phyloP scores from a whole-genome alignment of 352 stramenopile genomes.

The Aphanomyces cochlioides region DNA sequence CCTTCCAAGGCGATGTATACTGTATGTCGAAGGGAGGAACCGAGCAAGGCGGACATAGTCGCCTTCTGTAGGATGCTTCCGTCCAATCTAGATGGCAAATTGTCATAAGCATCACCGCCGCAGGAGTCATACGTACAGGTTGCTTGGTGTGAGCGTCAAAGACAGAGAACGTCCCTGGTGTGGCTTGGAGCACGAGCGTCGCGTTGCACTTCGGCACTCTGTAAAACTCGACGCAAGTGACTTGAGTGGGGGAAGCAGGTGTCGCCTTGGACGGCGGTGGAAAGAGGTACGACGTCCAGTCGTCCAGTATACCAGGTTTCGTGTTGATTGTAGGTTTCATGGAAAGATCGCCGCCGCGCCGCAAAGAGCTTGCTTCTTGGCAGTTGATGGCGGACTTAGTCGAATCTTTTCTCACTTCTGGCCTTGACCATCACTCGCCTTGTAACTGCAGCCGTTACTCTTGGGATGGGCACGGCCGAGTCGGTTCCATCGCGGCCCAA shows the following conservation, averaged over 20 bases:
- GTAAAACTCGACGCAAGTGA: constrained; percentile 30
- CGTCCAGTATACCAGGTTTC: constrained; percentile 10
- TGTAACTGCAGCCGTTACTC: no score
- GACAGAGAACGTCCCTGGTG: constrained; percentile 17
- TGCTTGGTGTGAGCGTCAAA: constrained; percentile 23
- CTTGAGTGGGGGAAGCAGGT: constrained; percentile 40
- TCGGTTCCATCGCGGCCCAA: constrained; percentile 5
- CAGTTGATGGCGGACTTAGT: neutral
- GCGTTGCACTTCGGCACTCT: neutral
- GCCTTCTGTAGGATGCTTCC: constrained; percentile 15
- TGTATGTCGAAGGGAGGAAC: constrained; percentile 1
- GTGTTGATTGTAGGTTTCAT: constrained; percentile 17
- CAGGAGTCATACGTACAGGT: neutral
- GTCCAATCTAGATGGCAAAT: constrained; percentile 2
- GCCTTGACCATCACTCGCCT: constrained; percentile 1
- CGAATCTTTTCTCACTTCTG: neutral
- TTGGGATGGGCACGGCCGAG: neutral
- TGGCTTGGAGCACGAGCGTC: constrained; percentile 22
- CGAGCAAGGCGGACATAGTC: constrained; percentile 11
- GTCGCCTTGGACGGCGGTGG: constrained; percentile 49
- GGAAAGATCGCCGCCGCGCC: neutral
- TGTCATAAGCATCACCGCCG: neutral
- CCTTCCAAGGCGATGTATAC: neutral
- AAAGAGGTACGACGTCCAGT: constrained; percentile 47
- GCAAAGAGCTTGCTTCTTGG: neutral